Base-by-base conservation (phyloP, 2,329 filamentous ascomycete genomes). In the Juglanconis sp. region DNA sequence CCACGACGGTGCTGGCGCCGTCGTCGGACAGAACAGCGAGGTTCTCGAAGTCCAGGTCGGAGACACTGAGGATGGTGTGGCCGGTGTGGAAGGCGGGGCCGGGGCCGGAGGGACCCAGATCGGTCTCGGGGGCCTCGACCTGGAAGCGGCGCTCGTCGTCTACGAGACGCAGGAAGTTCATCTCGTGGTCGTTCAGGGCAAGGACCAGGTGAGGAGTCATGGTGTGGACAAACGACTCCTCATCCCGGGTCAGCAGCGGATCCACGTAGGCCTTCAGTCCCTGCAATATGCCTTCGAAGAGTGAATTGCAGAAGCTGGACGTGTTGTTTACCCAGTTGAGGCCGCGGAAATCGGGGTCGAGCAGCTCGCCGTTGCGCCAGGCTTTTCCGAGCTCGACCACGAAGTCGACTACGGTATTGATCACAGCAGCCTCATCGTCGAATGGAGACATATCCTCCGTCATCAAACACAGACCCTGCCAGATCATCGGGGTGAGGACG, bases 101-200 rank as follows among this genome's bases (percentile, higher is more conserved):
- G 1, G 79, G 79, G 0, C 78, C 77, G 32, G 67, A 74, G 1
- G 79, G 77, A 0, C 79, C 79, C 67, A 79, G 73, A 1, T 76
- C 71, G 1, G 79, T 71, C 1, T 72, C 72, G 0, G 79, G 79
- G 11, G 80, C 71, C 3, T 65, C 63, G 0, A 70, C 60, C 63
- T 79, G 75, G 57, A 79, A 81, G 1, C 83, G 34, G 34, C 53
- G 32, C 32, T 60, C 60, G 38, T 63, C 58, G 40, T 56, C 58
- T 3, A 17, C 24, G 4, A 89, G 73, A 0, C 87, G 87, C 3
- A 90, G 75, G 64, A 80, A 89, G 59, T 82, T 82, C 64, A 83
- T 79, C 71, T 90, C 87, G 2, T 81, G 73, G 3, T 83, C 77
- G 0, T 73, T 72, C 1, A 90, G 76, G 5, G 76, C 79, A 0